Base-by-base conservation (phyloP, 2,329 filamentous ascomycete genomes). In the Samsoniella hepiali region DNA sequence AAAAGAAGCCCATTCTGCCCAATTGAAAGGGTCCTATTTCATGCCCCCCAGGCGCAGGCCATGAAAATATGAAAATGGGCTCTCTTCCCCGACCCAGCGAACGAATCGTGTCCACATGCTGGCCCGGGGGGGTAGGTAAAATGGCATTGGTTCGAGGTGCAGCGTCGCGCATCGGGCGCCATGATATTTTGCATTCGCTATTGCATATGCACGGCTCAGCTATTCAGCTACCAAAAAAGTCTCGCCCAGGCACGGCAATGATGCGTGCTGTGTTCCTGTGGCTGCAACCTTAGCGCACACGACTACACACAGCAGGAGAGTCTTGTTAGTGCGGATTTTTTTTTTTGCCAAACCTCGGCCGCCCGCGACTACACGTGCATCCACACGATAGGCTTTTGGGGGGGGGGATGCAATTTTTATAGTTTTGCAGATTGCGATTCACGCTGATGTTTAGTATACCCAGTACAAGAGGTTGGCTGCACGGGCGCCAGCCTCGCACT, bases 261-360 rank as follows among this genome's bases (percentile, higher is more conserved):
- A 36, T 47, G 34, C n/a, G 42, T 5, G 27, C 22, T n/a, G 22
- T 36, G 56, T 58, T 58, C 56, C 56, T 58, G 56, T 58, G 56
- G 56, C 56, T 58, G 42, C 42, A 15, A 3, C 38, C 44, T 29
- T 58, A 58, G 56, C 56, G 47, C 57, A 59, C 57, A 59, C 57
- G 45, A 38, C 42, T 34, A 22, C 22, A 22, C 22, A 22, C 22
- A 22, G 22, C 22, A 22, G 22, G 22, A 50, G 31, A 42, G 13
- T 40, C 15, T 40, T 45, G 4, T 29, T 50, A 50, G 45, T 36
- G 57, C 27, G 51, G 57, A 59, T 59, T n/a, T n/a, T 11, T 59
- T n/a, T n/a, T 11, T 15, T 50, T 40, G 34, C 34, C 15, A 59
- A 50, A 59, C 57, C 57, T 51, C 57, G 57, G 57, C 57, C 57